A percentile compares a stretch with the other conserved stretches of the same genome.
phyloP scores from a whole-genome alignment of 306 rosid species.

The Trifolium pratense region DNA sequence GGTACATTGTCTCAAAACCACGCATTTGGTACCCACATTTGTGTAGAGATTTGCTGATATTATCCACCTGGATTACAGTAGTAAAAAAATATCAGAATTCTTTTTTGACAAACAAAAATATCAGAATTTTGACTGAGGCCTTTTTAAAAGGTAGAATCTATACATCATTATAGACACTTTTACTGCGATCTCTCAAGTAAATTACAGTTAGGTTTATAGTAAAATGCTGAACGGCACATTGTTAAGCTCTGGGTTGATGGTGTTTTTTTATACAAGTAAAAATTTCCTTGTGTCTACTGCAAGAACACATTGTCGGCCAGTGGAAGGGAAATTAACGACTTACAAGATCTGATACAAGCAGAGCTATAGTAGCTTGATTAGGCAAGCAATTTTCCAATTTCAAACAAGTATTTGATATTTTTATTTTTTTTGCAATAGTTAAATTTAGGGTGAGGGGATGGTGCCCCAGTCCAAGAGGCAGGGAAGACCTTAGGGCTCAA shows the following conservation, averaged over 20 bases:
- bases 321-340: constrained; percentile 4
- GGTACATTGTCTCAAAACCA: constrained; percentile 98
- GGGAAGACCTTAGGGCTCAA: no score
- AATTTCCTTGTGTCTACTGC: neutral
- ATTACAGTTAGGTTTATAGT: constrained; percentile 4
- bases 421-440: no score
- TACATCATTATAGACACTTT: neutral
- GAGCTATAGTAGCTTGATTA: constrained; percentile 6
- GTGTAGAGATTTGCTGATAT: constrained; percentile 92
- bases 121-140: neutral
- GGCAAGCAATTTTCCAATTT: constrained; percentile 31
- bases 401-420: constrained; percentile 10
- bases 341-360: constrained; percentile 5
- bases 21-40: constrained; percentile 99
- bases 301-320: neutral
- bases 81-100: neutral
- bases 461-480: no score
- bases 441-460: no score
- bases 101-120: neutral
- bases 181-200: neutral
- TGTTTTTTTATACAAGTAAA: neutral
- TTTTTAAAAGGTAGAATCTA: neutral
- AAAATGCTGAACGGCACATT: constrained; percentile 7
- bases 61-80: constrained; percentile 70
- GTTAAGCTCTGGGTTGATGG: neutral